Conservation (phyloP, 495 filamentous ascomycete genomes). For the Cetradonia linearis region DNA sequence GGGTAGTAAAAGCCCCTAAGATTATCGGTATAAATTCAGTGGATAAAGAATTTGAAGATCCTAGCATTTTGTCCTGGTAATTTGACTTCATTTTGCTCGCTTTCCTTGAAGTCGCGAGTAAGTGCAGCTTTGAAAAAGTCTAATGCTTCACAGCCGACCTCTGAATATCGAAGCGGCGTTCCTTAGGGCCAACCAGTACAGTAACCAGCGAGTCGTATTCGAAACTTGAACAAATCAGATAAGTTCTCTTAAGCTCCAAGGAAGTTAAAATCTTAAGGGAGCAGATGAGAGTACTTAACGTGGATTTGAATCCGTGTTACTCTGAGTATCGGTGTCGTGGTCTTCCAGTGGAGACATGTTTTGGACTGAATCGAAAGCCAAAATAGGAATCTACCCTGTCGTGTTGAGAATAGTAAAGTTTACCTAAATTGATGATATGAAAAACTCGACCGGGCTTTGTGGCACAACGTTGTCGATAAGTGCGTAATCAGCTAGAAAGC, state of each 20-base stretch:
- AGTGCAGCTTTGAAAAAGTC: not conserved
- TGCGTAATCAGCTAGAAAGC: no score
- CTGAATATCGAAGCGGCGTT: not conserved
- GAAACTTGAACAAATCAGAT: not conserved
- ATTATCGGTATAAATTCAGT: not conserved
- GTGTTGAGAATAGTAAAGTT: no score
- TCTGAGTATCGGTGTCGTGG: not conserved
- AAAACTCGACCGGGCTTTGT: no score
- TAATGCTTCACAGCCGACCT: not conserved
- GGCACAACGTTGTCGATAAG: no score
- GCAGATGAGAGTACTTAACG: not conserved
- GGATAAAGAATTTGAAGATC: not conserved
- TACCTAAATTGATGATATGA: no score
- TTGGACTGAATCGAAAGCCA: not conserved
- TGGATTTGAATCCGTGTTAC: not conserved
- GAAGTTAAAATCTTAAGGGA: not conserved
- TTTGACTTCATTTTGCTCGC: not conserved
- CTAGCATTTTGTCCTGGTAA: not conserved
- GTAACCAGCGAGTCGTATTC: not conserved
- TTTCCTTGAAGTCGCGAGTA: not conserved
- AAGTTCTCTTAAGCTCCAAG: not conserved
- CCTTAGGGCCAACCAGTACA: not conserved
- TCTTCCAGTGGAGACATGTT: not conserved
- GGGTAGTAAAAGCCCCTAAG: slow-evolving; percentile 1
- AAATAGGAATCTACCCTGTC: not conserved